These are phyloP conservation scores for Malania oleifera DNA, from an alignment of 164 flowering plant species.

Conservation along the genomic window DNA sequence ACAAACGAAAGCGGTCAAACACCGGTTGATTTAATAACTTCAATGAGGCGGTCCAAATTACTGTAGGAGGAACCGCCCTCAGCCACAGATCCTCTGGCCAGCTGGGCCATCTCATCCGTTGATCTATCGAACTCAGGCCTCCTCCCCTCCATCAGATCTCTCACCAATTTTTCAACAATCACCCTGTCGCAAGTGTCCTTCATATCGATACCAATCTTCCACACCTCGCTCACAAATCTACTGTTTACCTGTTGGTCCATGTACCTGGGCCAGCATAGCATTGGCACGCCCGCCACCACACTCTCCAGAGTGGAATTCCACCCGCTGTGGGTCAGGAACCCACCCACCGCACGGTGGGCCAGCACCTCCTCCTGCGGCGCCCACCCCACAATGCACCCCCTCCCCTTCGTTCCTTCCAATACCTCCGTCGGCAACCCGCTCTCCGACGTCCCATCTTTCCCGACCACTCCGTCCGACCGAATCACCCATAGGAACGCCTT, in stretches of 20 bases:
- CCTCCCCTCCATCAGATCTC: conserved; percentile 26
- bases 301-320: conserved; percentile 51
- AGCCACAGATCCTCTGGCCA: conserved; percentile 14
- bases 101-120: conserved; percentile 10
- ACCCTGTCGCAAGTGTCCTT: conserved; percentile 27
- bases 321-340: conserved; percentile 43
- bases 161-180: conserved; percentile 26
- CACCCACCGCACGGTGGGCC: conserved; percentile 36
- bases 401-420: conserved; percentile 17
- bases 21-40: conserved; percentile 19
- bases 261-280: conserved; percentile 42
- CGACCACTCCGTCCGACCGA: conserved; percentile 32
- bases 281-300: conserved; percentile 31
- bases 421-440: conserved; percentile 18
- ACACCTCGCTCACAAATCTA: conserved; percentile 32
- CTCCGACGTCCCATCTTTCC: too few species aligned
- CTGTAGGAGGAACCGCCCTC: conserved; percentile 30
- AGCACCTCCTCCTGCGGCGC: conserved; percentile 45
- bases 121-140: conserved; percentile 17
- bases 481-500: conserved; percentile 46
- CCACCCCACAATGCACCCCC: conserved; percentile 33
- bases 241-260: conserved; percentile 38
- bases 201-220: conserved; percentile 38
- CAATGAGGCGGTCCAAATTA: conserved; percentile 24
- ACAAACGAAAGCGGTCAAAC: too few species aligned